These are phyloP conservation scores for Heterobasidion occidentale DNA, from an alignment of 1,284 basidiomycete genomes.

Conservation along the genomic window DNA sequence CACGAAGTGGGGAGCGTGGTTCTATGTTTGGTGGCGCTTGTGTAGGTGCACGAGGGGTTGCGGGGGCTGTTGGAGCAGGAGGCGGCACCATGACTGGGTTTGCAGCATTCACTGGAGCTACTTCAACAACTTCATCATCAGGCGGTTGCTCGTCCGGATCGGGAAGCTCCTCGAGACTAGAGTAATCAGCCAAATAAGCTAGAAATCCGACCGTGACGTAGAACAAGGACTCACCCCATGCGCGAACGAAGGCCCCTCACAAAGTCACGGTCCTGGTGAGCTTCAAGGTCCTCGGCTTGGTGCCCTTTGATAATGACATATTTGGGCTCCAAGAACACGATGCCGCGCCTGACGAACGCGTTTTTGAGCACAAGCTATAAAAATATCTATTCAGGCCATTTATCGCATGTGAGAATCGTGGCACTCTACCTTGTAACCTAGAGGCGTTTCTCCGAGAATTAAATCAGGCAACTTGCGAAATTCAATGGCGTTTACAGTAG, in stretches of 20 bases:
- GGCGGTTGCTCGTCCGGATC: not conserved
- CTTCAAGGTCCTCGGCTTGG: constrained; percentile 50
- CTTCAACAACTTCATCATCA: constrained; percentile 1
- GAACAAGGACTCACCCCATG: constrained; percentile 43
- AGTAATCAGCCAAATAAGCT: no score
- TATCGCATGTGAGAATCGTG: not conserved
- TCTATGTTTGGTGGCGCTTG: constrained; percentile 1
- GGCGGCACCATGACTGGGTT: constrained; percentile 1
- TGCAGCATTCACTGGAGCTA: not conserved
- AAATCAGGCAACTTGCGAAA: constrained; percentile 51
- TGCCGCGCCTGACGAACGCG: constrained; percentile 52
- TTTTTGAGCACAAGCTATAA: constrained; percentile 57
- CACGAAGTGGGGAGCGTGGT: constrained; percentile 8
- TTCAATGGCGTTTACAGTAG: constrained; percentile 60
- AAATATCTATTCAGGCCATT: not conserved
- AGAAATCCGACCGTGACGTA: no score
- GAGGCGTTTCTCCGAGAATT: constrained; percentile 54
- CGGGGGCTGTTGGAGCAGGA: constrained; percentile 1
- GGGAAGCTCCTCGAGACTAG: not conserved
- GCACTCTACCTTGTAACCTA: constrained; percentile 60
- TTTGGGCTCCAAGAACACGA: constrained; percentile 60
- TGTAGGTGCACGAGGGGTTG: constrained; percentile 2
- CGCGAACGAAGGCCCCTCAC: constrained; percentile 44
- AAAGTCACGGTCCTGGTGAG: constrained; percentile 44
- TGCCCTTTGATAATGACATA: constrained; percentile 53